Percentiles rank a stretch among this genome's conserved stretches.
Evolutionary conservation across 805 yeast genomes (phyloP).

Genomic region (Metschnikowia santaceciliae): DNA sequence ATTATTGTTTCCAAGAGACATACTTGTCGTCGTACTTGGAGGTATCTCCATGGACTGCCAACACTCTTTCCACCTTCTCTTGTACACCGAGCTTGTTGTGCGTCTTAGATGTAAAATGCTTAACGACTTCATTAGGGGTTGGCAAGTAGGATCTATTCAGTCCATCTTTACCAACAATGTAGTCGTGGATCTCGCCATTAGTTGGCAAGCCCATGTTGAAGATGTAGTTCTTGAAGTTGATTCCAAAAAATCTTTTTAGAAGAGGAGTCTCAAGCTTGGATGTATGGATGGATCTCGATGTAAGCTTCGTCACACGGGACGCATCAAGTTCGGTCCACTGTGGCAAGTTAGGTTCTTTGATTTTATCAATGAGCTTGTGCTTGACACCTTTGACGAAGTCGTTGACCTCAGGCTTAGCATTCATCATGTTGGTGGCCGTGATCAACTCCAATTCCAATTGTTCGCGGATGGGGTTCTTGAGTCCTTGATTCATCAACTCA

Average conservation of each 20-base stretch:
- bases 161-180: slow-evolving; percentile 66
- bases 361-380: slow-evolving; percentile 59
- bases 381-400: slow-evolving; percentile 71
- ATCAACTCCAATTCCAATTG: slow-evolving; percentile 71
- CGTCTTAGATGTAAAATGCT: slow-evolving; percentile 52
- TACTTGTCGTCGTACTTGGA: slow-evolving; percentile 39
- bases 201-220: slow-evolving; percentile 77
- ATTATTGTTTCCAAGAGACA: slow-evolving; percentile 36
- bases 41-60: slow-evolving; percentile 53
- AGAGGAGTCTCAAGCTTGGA: slow-evolving; percentile 25
- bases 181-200: slow-evolving; percentile 58
- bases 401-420: slow-evolving; percentile 45
- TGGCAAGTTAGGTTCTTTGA: slow-evolving; percentile 47
- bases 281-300: slow-evolving; percentile 18
- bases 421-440: slow-evolving; percentile 69
- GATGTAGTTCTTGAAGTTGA: slow-evolving; percentile 47
- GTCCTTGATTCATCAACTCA: slow-evolving; percentile 61
- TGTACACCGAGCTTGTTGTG: slow-evolving; percentile 56
- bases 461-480: slow-evolving; percentile 52
- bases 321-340: slow-evolving; percentile 38
- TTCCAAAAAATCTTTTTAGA: slow-evolving; percentile 36
- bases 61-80: slow-evolving; percentile 54
- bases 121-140: slow-evolving; percentile 62
- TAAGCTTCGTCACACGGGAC: slow-evolving; percentile 19
- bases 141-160: slow-evolving; percentile 63